Percentiles rank a stretch among this genome's conserved stretches.
phyloP scores from a whole-genome alignment of 2,329 filamentous ascomycete species.

The Podosphaera xanthii region DNA sequence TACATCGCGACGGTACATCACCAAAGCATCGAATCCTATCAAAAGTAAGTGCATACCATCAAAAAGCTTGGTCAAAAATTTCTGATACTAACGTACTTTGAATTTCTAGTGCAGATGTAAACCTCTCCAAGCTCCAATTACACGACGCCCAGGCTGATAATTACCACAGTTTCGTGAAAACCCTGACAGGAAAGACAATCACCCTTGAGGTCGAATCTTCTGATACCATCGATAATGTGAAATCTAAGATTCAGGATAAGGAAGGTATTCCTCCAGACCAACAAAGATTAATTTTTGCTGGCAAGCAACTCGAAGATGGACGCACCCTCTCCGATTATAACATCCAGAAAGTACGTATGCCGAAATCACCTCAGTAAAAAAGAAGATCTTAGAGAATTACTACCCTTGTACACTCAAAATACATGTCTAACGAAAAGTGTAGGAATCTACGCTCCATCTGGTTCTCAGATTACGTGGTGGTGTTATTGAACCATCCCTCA shows the following conservation, averaged over 20 bases:
- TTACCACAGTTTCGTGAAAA: conserved; percentile 82
- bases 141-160: conserved; percentile 5
- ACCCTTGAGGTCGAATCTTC: conserved; percentile 98
- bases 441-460: conserved; percentile 96
- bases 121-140: conserved; percentile 18
- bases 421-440: conserved; percentile 7
- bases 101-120: conserved; percentile 69
- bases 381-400: not conserved
- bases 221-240: conserved; percentile 99
- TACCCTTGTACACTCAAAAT: not conserved
- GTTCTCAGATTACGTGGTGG: conserved; percentile 97
- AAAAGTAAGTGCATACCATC: no score
- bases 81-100: no score
- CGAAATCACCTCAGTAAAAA: not conserved
- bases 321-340: conserved; percentile 95
- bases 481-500: conserved; percentile 97
- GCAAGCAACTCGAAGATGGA: conserved; percentile 98
- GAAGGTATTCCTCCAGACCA: conserved; percentile 96
- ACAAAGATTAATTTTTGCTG: conserved; percentile 95
- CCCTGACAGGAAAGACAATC: conserved; percentile 99
- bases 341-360: conserved; percentile 73
- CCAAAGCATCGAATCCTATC: no score
- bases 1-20: no score
- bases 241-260: conserved; percentile 99
- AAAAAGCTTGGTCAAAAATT: no score